Evolutionary conservation across 2,329 filamentous ascomycete species (phyloP), one percentile per base, ranked within the genome.

Genomic region (Saccharata proteae): DNA sequence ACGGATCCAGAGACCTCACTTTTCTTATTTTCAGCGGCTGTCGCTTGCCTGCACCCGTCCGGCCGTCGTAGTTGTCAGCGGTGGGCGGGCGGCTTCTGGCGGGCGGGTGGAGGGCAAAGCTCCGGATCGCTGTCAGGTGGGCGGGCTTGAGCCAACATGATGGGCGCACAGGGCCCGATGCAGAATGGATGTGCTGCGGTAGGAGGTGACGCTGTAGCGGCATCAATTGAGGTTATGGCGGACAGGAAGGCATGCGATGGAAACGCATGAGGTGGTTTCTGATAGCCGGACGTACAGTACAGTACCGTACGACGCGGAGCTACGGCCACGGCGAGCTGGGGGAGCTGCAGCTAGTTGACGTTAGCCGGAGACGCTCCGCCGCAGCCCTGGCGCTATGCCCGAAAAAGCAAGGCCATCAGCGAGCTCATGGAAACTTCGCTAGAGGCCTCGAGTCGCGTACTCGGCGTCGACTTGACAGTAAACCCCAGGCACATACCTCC

Each of bases 181-280:
- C 43, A 45, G 55, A 51, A 43, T 56, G 48, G 44, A 59, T 52
- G 51, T 55, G 58, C 51, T 56, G 55, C 50, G 57, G 51, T 48
- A 49, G 55, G 38, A 53, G 45, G 22, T 54, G 46, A 43, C 55
- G 55, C 49, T 52, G 52, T 46, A 49, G 50, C 49, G 51, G 58
- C 59, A 64, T 64, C 51, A 62, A 62, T 55, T 54, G 48, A 39
- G 40, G 40, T 27, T 37, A 41, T 40, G 41, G 20, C 36, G 42
- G 9, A 29, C 27, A 34, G 21, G 34, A 29, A 30, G 28, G 22
- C 15, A 35, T 14, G 16, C 21, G 32, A 23, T 2, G 9, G 7
- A 28, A 31, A 6, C 13, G 40, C 16, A 23, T 24, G 11, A 5
- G 17, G 29, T 14, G 16, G 17, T 9, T 5, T 13, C n/a, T 26